Evolutionary conservation across 352 stramenopile genomes (phyloP), one percentile per base, ranked within the genome.

Genomic region (Pythium sukuiense): DNA sequence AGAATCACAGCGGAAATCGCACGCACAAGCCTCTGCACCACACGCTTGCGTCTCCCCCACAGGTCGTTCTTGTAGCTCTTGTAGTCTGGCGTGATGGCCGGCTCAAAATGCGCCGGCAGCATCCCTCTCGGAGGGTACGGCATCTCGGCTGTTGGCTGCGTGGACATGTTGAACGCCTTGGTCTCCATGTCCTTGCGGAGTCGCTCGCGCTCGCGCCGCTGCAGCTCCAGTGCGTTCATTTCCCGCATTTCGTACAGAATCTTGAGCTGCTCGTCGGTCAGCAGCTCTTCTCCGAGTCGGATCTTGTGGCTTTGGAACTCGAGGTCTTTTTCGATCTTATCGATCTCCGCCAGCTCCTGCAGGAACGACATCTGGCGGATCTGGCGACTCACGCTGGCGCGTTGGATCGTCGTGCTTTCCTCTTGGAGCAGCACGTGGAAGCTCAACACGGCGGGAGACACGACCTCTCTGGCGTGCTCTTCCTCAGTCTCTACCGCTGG

Each of bases 11-110:
- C 87, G 6, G 90, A 93, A 7, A 96, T 78, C 4, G 82, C 78
- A 18, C 86, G 76, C 18, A 91, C 60, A 20, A 96, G 66, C n/a
- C 84, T 75, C 69, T 89, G 82, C 6, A 87, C 67, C 33, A 90
- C 63, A 37, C 83, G 86, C 37, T 88, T 81, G 35, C 87, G 85
- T 12, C 85, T 74, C 1, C 64, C 58, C 91, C 89, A 97, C 63
- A 97, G 54, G 64, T 97, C 88, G 63, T 96, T 97, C 72, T 92
- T 90, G 74, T 95, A 91, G 29, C 65, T 62, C 60, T 97, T 95
- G 58, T 93, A 97, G 52, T 95, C 84, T 0, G 82, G 80, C 7
- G 39, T 45, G 59, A 81, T 72, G 7, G 54, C 54, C 1, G 73
- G 62, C 33, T 61, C 37, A 30, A 80, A 85, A 35, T 85, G 69